These are phyloP conservation scores for Piper betle DNA, from an alignment of 164 flowering plant species.

Conservation along the genomic window DNA sequence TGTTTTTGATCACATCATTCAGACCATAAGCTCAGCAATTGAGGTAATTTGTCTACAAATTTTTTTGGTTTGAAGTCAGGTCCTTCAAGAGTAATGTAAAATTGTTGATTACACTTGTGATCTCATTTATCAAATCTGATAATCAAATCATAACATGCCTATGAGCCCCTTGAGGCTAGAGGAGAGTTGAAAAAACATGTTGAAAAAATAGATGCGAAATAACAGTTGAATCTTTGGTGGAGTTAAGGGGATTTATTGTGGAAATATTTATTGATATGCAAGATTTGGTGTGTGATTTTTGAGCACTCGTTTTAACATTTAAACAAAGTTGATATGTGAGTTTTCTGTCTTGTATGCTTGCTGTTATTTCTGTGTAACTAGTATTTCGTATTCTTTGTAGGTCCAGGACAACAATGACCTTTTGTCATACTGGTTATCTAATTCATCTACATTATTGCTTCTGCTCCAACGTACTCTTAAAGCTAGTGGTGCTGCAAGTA, in stretches of 20 bases:
- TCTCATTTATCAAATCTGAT: no score
- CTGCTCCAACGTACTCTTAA: slow-evolving; percentile 96
- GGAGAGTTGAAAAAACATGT: no score
- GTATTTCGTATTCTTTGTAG: slow-evolving; percentile 24
- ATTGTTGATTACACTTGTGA: background rate
- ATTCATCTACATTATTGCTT: slow-evolving; percentile 70
- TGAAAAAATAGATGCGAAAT: no score
- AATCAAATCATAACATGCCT: no score
- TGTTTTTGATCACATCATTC: slow-evolving; percentile 90
- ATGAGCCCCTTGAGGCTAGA: no score
- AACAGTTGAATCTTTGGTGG: no score
- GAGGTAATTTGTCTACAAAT: slow-evolving; percentile 37
- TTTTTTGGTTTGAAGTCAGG: background rate
- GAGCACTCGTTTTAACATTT: background rate
- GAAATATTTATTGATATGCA: no score
- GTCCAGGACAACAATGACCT: slow-evolving; percentile 68
- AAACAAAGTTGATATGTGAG: no score
- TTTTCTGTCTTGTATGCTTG: background rate
- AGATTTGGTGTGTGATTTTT: no score
- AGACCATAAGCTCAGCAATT: slow-evolving; percentile 70
- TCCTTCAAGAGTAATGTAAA: background rate
- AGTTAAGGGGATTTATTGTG: no score
- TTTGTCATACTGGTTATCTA: slow-evolving; percentile 84
- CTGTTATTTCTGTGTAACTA: background rate
- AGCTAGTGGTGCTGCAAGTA: slow-evolving; percentile 86